These are phyloP conservation scores for Metschnikowia arizonensis DNA, from an alignment of 805 yeast genomes.

Conservation along the genomic window DNA sequence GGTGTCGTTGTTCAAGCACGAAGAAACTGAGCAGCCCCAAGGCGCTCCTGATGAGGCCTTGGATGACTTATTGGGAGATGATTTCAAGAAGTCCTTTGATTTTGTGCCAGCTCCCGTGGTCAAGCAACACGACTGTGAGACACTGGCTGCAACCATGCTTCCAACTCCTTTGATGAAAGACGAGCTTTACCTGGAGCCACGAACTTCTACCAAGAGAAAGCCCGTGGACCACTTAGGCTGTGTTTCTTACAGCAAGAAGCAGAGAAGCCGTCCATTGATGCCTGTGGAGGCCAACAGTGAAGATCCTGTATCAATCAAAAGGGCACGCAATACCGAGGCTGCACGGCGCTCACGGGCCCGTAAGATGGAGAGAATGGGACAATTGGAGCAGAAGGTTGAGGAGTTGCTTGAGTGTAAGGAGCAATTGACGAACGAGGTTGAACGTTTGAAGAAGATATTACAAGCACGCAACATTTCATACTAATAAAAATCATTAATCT, in stretches of 20 bases:
- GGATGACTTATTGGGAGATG: constrained; percentile 22
- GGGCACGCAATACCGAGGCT: constrained; percentile 97
- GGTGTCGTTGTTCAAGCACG: constrained; percentile 55
- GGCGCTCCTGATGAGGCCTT: constrained; percentile 15
- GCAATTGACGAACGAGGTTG: constrained; percentile 59
- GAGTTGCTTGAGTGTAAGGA: constrained; percentile 55
- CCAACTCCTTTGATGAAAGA: constrained; percentile 13
- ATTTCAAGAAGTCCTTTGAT: constrained; percentile 19
- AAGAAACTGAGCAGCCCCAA: constrained; percentile 4
- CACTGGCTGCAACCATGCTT: constrained; percentile 20
- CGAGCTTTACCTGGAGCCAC: neutral
- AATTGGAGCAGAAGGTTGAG: constrained; percentile 75
- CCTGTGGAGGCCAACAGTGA: constrained; percentile 54
- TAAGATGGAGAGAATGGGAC: constrained; percentile 81
- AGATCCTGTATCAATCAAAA: constrained; percentile 74
- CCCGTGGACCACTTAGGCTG: constrained; percentile 71
- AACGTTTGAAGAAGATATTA: constrained; percentile 51
- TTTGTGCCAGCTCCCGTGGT: constrained; percentile 12
- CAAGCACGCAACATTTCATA: constrained; percentile 16
- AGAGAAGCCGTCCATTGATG: constrained; percentile 62
- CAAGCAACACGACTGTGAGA: constrained; percentile 22
- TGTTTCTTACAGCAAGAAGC: constrained; percentile 74
- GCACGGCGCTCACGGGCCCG: constrained; percentile 94
- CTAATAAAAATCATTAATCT: too few species aligned
- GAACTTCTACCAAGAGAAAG: constrained; percentile 11